Evolutionary conservation across 2,329 filamentous ascomycete species (phyloP), one percentile per base, ranked within the genome.

Genomic region (Fusarium hainanense): DNA sequence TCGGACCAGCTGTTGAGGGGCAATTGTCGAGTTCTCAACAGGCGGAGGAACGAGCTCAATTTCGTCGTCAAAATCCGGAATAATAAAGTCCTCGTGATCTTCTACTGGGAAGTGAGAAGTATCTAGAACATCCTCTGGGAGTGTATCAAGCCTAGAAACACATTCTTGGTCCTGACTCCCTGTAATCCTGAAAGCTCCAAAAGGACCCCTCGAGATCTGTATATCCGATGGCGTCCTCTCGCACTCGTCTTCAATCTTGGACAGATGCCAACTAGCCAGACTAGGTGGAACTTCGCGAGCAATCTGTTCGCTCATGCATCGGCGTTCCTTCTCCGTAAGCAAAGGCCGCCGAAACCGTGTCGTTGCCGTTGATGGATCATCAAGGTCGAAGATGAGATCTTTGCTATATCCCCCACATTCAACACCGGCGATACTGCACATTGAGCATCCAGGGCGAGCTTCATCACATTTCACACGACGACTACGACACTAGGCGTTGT

Each of bases 401-500:
- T 69, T 71, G 11, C 7, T 51, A 13, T 71, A 71, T 1, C 69
- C 69, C 1, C 69, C 69, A 4, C 69, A 71, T 9, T 61, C n/a
- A 6, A 69, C 23, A 7, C 54, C 65, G 0, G 44, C 42, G 2
- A 66, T 47, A 4, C 27, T 40, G 4, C 69, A 71, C 60, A 71
- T 63, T 1, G 68, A 66, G 4, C 69, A 71, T 4, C 20, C 42
- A 2, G 69, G 69, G 13, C 57, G 68, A 0, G 34, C 49, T 30
- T 71, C 68, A 12, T 71, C 69, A 7, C 69, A 71, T 25, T 71
- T 71, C 16, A 71, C 56, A 7, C 69, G 69, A 34, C 69, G 68
- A 21, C 54, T 56, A 13, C 69, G 58, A 13, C 68, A 71, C 68
- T 71, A 20, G 2, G 0, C 5, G 14, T 18, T 11, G 9, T 70